phyloP scores from a whole-genome alignment of 106 monocot genomes.

The Acorus gramineus region DNA sequence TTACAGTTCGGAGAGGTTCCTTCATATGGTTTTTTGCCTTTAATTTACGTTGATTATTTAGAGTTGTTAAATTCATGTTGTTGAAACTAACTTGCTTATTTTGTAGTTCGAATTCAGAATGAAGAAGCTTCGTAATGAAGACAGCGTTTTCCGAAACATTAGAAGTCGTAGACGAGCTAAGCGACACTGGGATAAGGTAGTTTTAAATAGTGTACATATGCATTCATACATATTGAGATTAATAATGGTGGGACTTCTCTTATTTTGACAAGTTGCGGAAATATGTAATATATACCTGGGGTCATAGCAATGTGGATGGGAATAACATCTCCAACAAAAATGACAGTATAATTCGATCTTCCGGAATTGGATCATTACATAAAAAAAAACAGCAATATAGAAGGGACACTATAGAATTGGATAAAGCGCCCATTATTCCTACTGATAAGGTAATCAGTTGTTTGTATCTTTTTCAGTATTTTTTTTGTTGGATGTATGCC shows the following conservation, averaged over 20 bases:
- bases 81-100: not conserved
- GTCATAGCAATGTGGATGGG: slow-evolving; percentile 11
- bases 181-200: slow-evolving; percentile 29
- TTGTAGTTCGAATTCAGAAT: slow-evolving; percentile 30
- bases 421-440: slow-evolving; percentile 3
- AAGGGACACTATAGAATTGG: slow-evolving; percentile 4
- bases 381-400: slow-evolving; percentile 13
- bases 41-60: not conserved
- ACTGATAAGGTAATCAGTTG: slow-evolving; percentile 1
- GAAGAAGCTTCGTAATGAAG: slow-evolving; percentile 31
- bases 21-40: not conserved
- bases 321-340: not conserved
- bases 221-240: not conserved
- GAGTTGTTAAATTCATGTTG: not conserved
- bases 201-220: not conserved
- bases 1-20: not conserved
- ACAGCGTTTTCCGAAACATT: slow-evolving; percentile 18
- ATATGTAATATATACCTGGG: slow-evolving; percentile 34
- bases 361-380: slow-evolving; percentile 15
- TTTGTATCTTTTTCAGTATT: too few species aligned
- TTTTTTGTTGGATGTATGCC: too few species aligned
- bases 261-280: slow-evolving; percentile 21
- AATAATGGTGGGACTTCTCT: not conserved
- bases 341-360: slow-evolving; percentile 3
- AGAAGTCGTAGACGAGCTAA: slow-evolving; percentile 22